Evolutionary conservation across 768 basidiomycete genomes (phyloP).

Genomic region (Lentinula guzmanii): DNA sequence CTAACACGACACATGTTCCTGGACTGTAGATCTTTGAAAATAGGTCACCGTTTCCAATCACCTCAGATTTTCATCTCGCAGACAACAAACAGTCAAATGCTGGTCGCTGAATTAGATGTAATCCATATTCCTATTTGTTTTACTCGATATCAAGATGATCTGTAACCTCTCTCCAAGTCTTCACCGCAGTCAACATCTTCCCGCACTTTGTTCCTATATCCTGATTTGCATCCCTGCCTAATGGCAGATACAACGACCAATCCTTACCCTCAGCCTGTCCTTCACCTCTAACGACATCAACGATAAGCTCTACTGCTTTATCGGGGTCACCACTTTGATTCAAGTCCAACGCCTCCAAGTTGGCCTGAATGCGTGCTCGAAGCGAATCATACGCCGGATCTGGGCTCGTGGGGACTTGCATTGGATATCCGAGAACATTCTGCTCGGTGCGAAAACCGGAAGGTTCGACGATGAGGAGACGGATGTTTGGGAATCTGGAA

Average conservation of each 20-base stretch:
- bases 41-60: no score
- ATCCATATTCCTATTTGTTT: no score
- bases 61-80: no score
- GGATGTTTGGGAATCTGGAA: background rate
- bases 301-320: constrained; percentile 23
- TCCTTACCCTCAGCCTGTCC: constrained; percentile 13
- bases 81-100: no score
- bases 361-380: background rate
- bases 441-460: background rate
- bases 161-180: background rate
- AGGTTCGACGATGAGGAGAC: constrained; percentile 10
- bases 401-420: background rate
- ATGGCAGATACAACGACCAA: background rate
- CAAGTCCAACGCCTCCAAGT: constrained; percentile 9
- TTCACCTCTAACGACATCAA: constrained; percentile 28
- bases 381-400: background rate
- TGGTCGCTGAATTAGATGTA: no score
- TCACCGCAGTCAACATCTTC: background rate
- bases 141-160: background rate
- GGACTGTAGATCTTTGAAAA: no score
- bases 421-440: constrained; percentile 15
- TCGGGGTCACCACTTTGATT: constrained; percentile 21
- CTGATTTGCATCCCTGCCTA: background rate
- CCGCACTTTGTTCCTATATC: background rate
- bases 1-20: no score